These are phyloP conservation scores for Trichoderma simmonsii DNA, from an alignment of 2,329 filamentous ascomycete species.

Conservation along the genomic window DNA sequence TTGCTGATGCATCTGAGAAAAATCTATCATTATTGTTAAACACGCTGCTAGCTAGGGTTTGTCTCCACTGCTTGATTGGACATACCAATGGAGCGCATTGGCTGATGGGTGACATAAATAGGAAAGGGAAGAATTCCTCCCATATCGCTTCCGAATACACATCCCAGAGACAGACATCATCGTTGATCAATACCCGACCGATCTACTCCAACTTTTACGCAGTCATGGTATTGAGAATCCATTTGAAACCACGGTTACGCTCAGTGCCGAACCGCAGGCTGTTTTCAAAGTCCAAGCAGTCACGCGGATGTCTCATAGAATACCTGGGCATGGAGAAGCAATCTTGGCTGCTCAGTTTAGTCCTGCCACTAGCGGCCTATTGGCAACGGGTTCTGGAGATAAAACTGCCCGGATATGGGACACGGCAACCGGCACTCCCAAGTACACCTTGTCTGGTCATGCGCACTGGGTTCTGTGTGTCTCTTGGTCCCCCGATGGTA, in stretches of 20 bases:
- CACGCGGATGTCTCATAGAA: conserved; percentile 81
- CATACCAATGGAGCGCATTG: background rate
- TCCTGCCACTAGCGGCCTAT: conserved; percentile 68
- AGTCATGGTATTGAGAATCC: conserved; percentile 57
- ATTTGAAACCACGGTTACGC: conserved; percentile 53
- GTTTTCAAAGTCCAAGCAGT: conserved; percentile 92
- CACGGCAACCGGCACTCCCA: conserved; percentile 85
- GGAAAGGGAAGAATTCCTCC: conserved; percentile 58
- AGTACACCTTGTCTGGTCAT: conserved; percentile 82
- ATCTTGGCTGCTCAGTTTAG: conserved; percentile 87
- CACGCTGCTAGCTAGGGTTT: conserved; percentile 72
- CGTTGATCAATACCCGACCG: conserved; percentile 54
- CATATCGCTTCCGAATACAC: conserved; percentile 60
- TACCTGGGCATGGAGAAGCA: conserved; percentile 86
- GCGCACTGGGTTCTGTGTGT: conserved; percentile 87
- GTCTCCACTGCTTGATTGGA: background rate
- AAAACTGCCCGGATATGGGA: conserved; percentile 92
- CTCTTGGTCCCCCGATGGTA: conserved; percentile 80
- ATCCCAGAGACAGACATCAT: conserved; percentile 52
- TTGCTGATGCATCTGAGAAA: conserved; percentile 82
- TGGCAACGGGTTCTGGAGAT: conserved; percentile 89
- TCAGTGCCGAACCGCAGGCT: conserved; percentile 74
- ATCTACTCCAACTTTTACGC: conserved; percentile 53
- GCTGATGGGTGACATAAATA: conserved; percentile 23
- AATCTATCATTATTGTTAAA: conserved; percentile 87